These are phyloP conservation scores for Penicillium simplicissimum DNA, from an alignment of 495 filamentous ascomycete species.

Conservation along the genomic window DNA sequence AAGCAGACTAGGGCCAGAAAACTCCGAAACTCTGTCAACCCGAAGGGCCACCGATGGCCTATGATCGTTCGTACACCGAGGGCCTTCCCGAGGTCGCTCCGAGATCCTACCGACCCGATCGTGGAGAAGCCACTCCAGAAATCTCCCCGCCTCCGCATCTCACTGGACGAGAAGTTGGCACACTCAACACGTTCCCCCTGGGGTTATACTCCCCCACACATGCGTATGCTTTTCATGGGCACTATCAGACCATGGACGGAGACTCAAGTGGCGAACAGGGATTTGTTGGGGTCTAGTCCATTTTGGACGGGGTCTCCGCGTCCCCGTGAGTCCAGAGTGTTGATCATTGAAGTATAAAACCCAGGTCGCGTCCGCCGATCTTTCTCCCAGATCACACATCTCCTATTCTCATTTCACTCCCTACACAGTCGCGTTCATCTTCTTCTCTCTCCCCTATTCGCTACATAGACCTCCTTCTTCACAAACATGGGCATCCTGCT, in stretches of 20 bases:
- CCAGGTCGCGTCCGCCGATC: not conserved
- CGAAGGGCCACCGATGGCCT: not conserved
- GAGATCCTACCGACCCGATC: not conserved
- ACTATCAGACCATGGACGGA: too few relatives aligned
- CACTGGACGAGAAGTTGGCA: too few relatives aligned
- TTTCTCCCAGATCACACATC: not conserved
- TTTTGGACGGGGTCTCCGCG: not conserved
- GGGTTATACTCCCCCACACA: too few relatives aligned
- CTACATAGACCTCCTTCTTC: not conserved
- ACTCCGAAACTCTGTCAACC: too few relatives aligned
- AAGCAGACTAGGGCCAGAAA: too few relatives aligned
- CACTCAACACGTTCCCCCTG: too few relatives aligned
- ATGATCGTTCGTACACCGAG: not conserved
- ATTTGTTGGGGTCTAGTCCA: too few relatives aligned
- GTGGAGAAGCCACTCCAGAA: too few relatives aligned
- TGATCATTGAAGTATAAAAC: not conserved
- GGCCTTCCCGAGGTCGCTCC: not conserved
- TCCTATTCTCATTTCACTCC: not conserved
- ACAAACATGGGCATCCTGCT: conserved; percentile 33
- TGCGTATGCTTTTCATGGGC: too few relatives aligned
- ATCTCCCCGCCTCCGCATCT: not conserved
- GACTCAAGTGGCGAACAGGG: too few relatives aligned
- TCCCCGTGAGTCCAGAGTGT: too few relatives aligned
- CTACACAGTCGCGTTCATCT: not conserved
- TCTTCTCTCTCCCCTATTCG: not conserved